Base-by-base conservation (phyloP, 192 early-diverging fungal genomes). In the Coemansia erecta region DNA sequence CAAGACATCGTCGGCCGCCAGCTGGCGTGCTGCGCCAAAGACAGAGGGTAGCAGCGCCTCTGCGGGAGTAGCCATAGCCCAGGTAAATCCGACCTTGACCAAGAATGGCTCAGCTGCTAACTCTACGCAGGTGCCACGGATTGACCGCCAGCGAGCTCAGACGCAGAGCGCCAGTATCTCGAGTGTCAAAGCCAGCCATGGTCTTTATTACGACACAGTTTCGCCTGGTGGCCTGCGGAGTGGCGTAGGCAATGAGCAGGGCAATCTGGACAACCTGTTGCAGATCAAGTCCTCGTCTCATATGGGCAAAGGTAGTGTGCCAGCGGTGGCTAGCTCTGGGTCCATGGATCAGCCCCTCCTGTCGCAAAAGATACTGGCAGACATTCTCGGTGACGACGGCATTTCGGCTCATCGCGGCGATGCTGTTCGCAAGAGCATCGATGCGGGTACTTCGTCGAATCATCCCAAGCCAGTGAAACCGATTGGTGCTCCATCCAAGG, bases 341-440 rank as follows among this genome's bases (percentile, higher is more conserved):
- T 18, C 58, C 5, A 53, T 54, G 31, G 28, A 31, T 7, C 67
- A 58, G 0, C 63, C 73, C 5, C 56, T 76, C 22, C 56, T 76
- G 8, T 63, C 73, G 3, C 67, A 65, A 21, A 51, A 63, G 1
- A 65, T 76, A 63, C 63, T 76, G 8, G 67, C 73, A 1, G 73
- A 76, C 5, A 61, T 76, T 47, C 56, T 76, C 14, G 68, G 45
- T 33, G 63, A 66, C 6, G 49, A 49, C 21, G 59, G 61, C 47
- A 45, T 39, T 13, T 42, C 72, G 8, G 43, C 46, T 10, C 43
- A 46, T 51, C 14, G 23, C 46, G 26, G 42, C 18, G 48, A 18
- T 19, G 37, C 46, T 3, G 26, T 19, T 23, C 18, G 47, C 22
- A 49, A 49, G 9, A 17, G 11, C 22, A 9, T 15, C 12, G 14